Evolutionary conservation across 208 protist genomes (phyloP).

Genomic region (Trypanosoma theileri): DNA sequence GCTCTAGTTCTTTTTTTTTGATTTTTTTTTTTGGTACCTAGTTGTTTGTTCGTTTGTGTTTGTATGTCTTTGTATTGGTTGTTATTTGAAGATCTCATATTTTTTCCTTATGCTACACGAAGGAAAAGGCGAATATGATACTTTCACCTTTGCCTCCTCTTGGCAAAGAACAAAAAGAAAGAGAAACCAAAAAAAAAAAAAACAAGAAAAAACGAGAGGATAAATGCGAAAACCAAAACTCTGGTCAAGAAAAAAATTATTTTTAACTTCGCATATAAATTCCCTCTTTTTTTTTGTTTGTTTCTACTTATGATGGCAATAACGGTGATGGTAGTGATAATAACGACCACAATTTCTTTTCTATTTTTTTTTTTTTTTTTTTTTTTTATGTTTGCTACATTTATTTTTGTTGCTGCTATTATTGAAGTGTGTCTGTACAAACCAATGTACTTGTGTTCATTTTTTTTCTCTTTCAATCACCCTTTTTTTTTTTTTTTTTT

Average conservation of each 20-base stretch:
- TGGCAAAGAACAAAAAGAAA: background rate
- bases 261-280: slow-evolving; percentile 1
- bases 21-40: background rate
- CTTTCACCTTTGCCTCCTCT: background rate
- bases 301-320: background rate
- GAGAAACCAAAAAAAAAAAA: too few species aligned
- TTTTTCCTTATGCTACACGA: slow-evolving; percentile 7
- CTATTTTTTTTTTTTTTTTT: too few species aligned
- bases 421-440: too few species aligned
- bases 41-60: background rate
- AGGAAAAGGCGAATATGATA: background rate
- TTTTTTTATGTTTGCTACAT: too few species aligned
- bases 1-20: background rate
- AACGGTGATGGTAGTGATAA: too few species aligned
- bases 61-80: background rate
- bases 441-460: too few species aligned
- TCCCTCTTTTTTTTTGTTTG: slow-evolving; percentile 4
- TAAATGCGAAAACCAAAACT: too few species aligned
- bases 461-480: too few species aligned
- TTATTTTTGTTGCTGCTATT: too few species aligned
- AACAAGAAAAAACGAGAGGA: too few species aligned
- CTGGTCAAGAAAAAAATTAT: background rate
- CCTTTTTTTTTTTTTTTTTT: too few species aligned
- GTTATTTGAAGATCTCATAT: slow-evolving; percentile 1
- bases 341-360: too few species aligned